phyloP scores from a whole-genome alignment of 495 filamentous ascomycete species.

The Staphylotrichum tortipilum region DNA sequence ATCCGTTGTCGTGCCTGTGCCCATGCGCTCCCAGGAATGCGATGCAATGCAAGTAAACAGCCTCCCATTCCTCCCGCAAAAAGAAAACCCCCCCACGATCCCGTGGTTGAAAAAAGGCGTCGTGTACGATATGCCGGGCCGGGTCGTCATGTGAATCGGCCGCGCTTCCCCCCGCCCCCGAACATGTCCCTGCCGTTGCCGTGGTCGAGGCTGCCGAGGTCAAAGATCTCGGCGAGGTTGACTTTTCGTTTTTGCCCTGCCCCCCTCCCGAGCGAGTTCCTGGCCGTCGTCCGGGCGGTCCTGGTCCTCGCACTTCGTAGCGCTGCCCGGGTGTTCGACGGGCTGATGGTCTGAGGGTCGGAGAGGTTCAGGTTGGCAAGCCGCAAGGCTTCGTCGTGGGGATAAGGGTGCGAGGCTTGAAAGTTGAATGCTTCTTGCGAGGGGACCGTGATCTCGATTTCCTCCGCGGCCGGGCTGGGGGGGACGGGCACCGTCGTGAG shows the following conservation, averaged over 20 bases:
- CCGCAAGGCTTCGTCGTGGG: slow-evolving; percentile 60
- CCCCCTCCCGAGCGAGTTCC: slow-evolving; percentile 45
- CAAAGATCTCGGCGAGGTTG: slow-evolving; percentile 72
- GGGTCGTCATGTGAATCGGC: slow-evolving; percentile 50
- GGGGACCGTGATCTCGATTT: slow-evolving; percentile 29
- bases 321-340: slow-evolving; percentile 22
- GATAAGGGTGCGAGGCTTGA: slow-evolving; percentile 57
- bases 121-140: background rate
- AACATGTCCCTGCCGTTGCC: slow-evolving; percentile 50
- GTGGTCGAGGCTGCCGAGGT: slow-evolving; percentile 58
- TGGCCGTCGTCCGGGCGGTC: slow-evolving; percentile 27
- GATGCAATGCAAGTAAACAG: slow-evolving; percentile 4
- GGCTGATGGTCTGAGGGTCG: slow-evolving; percentile 28
- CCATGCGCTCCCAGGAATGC: slow-evolving; percentile 15
- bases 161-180: slow-evolving; percentile 61
- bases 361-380: slow-evolving; percentile 44
- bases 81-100: background rate
- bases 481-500: slow-evolving; percentile 9
- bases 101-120: background rate
- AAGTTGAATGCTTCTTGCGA: slow-evolving; percentile 59
- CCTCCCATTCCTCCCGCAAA: slow-evolving; percentile 1
- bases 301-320: slow-evolving; percentile 41
- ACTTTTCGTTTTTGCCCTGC: slow-evolving; percentile 73
- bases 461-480: slow-evolving; percentile 21
- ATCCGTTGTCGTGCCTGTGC: slow-evolving; percentile 1